These are phyloP conservation scores for Gossypium davidsonii DNA, from an alignment of 441 rosid genomes.

Conservation along the genomic window DNA sequence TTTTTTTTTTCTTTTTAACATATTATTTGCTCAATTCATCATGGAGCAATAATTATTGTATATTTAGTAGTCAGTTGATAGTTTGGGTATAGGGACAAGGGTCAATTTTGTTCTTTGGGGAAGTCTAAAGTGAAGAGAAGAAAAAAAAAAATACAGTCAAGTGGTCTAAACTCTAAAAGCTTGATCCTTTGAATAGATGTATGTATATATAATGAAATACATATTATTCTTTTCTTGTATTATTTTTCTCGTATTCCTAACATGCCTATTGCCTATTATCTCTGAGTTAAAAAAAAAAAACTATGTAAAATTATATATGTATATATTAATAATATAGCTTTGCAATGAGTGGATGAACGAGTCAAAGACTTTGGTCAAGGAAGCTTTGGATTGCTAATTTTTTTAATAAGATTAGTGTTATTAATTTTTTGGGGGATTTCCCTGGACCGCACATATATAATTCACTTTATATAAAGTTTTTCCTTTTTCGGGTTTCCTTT, in stretches of 20 bases:
- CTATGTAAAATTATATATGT: not conserved
- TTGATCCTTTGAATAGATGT: constrained; percentile 2
- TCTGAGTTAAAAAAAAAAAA: not conserved
- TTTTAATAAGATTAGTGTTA: not conserved
- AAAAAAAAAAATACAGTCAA: not conserved
- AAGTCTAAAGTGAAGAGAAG: not conserved
- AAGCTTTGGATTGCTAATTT: not conserved
- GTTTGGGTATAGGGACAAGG: not conserved
- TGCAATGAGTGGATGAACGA: not conserved
- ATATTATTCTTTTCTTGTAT: not conserved
- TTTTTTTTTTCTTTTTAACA: not conserved
- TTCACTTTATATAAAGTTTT: not conserved
- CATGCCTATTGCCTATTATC: not conserved
- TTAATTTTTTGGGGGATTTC: not conserved
- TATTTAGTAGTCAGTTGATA: not conserved
- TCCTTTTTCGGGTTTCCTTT: not conserved
- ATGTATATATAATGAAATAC: constrained; percentile 2
- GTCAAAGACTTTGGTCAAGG: not conserved
- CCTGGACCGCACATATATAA: not conserved
- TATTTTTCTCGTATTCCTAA: not conserved
- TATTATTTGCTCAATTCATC: constrained; percentile 2
- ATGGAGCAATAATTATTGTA: not conserved
- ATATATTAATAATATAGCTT: not conserved
- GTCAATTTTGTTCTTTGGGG: constrained; percentile 17
- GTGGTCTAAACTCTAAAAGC: not conserved